Conservation (phyloP, 2,329 filamentous ascomycete genomes). For the Triangularia setosa region DNA sequence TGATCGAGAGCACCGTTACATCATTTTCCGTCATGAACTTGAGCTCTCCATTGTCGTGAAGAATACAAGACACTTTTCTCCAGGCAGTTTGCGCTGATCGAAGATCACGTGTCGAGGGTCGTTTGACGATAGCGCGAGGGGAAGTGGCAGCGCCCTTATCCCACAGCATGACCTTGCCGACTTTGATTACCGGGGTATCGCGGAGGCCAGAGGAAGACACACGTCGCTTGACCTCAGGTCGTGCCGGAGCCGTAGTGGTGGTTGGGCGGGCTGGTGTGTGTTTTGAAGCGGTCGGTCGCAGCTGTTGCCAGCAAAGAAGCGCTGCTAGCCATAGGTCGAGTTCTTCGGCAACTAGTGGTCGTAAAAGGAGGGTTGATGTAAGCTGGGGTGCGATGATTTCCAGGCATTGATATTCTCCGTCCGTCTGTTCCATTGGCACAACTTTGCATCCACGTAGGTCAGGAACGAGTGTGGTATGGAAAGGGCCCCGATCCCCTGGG, state of each 20-base stretch:
- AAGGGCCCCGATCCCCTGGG: slow-evolving; percentile 60
- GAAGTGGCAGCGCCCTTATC: slow-evolving; percentile 65
- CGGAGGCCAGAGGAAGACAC: slow-evolving; percentile 45
- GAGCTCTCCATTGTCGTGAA: slow-evolving; percentile 92
- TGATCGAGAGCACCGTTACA: slow-evolving; percentile 71
- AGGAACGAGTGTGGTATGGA: slow-evolving; percentile 63
- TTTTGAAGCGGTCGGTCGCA: slow-evolving; percentile 57
- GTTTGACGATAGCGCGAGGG: slow-evolving; percentile 53
- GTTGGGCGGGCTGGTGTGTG: slow-evolving; percentile 43
- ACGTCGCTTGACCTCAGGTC: slow-evolving; percentile 43
- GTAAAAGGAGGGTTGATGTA: slow-evolving; percentile 59
- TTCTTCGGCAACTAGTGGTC: slow-evolving; percentile 61
- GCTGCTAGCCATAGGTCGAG: slow-evolving; percentile 78
- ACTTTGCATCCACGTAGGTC: slow-evolving; percentile 73
- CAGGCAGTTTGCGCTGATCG: slow-evolving; percentile 60
- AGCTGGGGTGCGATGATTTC: slow-evolving; percentile 53
- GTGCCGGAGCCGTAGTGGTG: slow-evolving; percentile 35
- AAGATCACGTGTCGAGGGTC: slow-evolving; percentile 55
- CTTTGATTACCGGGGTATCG: slow-evolving; percentile 85
- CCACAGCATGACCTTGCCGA: slow-evolving; percentile 88
- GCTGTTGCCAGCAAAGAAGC: slow-evolving; percentile 75
- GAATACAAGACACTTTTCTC: slow-evolving; percentile 85
- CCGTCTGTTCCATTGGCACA: slow-evolving; percentile 48
- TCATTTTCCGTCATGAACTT: slow-evolving; percentile 87
- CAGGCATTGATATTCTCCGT: slow-evolving; percentile 46